A percentile compares a stretch with the other conserved stretches of the same genome.
phyloP scores from a whole-genome alignment of 495 filamentous ascomycete genomes.

The Sporormia fimetaria region DNA sequence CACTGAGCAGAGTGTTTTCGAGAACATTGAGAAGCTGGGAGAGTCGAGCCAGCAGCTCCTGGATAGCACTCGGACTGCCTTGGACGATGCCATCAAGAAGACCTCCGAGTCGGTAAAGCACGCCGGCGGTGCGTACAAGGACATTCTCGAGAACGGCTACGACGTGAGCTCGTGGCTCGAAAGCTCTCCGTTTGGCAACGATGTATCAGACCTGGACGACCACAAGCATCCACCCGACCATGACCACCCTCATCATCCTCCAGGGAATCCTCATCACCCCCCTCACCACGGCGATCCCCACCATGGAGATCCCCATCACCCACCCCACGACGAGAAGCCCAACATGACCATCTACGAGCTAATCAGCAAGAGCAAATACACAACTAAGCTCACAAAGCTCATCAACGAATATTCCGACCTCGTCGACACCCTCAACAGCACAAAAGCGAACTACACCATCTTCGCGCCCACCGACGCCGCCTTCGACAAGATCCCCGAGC shows the following conservation, averaged over 20 bases:
- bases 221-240: slow-evolving; percentile 24
- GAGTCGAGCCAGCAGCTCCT: slow-evolving; percentile 26
- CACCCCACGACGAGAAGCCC: slow-evolving; percentile 27
- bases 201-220: slow-evolving; percentile 25
- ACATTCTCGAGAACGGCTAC: slow-evolving; percentile 33
- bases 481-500: slow-evolving; percentile 54
- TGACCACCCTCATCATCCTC: slow-evolving; percentile 25
- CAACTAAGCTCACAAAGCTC: slow-evolving; percentile 59
- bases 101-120: slow-evolving; percentile 29
- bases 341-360: slow-evolving; percentile 68
- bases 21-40: slow-evolving; percentile 30
- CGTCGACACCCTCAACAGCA: slow-evolving; percentile 57
- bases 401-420: slow-evolving; percentile 61
- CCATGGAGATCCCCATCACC: slow-evolving; percentile 22
- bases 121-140: slow-evolving; percentile 26
- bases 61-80: slow-evolving; percentile 33
- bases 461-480: slow-evolving; percentile 70
- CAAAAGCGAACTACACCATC: slow-evolving; percentile 57
- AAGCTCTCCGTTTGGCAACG: slow-evolving; percentile 19
- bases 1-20: slow-evolving; percentile 41
- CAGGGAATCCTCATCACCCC: slow-evolving; percentile 22
- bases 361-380: slow-evolving; percentile 61
- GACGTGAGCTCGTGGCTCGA: slow-evolving; percentile 38
- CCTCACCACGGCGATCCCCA: slow-evolving; percentile 29
- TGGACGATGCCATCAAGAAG: slow-evolving; percentile 39